A percentile compares a stretch with the other conserved stretches of the same genome.
Evolutionary conservation across 2,329 filamentous ascomycete genomes (phyloP).

Genomic region (Penicillium griseofulvum): DNA sequence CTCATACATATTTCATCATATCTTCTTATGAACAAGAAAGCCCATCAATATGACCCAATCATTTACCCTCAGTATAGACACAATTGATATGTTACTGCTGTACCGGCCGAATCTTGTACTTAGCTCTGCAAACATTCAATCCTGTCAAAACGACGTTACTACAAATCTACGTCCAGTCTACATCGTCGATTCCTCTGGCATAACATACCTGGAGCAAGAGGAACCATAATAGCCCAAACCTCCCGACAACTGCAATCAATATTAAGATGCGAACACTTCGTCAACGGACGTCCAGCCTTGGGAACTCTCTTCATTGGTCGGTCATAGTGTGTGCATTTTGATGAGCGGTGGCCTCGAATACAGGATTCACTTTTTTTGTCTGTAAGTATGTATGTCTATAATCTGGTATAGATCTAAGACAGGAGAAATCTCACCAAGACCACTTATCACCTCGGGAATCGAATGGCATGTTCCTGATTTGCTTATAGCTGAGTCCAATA

Average conservation of each 20-base stretch:
- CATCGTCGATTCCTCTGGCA: background rate
- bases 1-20: background rate
- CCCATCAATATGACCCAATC: background rate
- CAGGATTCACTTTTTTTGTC: background rate
- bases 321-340: slow-evolving; percentile 2
- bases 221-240: slow-evolving; percentile 4
- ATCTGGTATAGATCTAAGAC: background rate
- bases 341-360: slow-evolving; percentile 4
- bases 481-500: too few relatives aligned
- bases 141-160: background rate
- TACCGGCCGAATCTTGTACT: background rate
- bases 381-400: background rate
- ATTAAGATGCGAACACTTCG: background rate
- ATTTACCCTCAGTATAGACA: background rate
- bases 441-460: slow-evolving; percentile 1
- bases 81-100: background rate
- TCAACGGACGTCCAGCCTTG: background rate
- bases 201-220: slow-evolving; percentile 2
- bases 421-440: background rate
- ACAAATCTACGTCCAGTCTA: background rate
- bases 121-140: background rate
- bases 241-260: slow-evolving; percentile 1
- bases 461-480: background rate
- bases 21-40: background rate
- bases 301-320: slow-evolving; percentile 3